Evolutionary conservation across 176 grass and related monocot species (phyloP).

Genomic region (Alopecurus myosuroides): DNA sequence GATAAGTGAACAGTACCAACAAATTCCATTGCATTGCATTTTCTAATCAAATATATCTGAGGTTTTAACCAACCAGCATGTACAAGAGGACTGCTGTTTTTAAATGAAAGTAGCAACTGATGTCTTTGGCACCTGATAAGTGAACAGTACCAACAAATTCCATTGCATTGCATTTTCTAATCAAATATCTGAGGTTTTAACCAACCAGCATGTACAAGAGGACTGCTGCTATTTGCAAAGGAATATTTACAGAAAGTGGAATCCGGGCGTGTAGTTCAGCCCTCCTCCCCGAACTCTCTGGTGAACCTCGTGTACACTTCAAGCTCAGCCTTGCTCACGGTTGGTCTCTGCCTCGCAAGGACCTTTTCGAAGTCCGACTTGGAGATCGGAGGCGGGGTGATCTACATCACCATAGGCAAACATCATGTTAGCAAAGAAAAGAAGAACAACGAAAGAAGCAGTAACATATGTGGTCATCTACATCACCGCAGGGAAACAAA

Average conservation of each 20-base stretch:
- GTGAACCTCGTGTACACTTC: constrained; percentile 31
- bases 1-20: too few species aligned
- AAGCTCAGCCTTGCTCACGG: constrained; percentile 60
- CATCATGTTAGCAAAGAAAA: background rate
- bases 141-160: background rate
- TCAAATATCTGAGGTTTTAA: background rate
- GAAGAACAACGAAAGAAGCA: background rate
- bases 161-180: background rate
- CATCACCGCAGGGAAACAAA: background rate
- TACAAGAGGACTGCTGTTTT: too few species aligned
- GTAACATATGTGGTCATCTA: constrained; percentile 18
- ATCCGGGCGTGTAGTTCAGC: background rate
- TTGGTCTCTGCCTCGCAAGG: constrained; percentile 46
- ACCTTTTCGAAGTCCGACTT: constrained; percentile 57
- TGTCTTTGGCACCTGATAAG: too few species aligned
- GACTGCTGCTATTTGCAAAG: background rate
- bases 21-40: too few species aligned
- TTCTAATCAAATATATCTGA: too few species aligned
- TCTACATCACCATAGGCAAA: background rate
- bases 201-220: background rate
- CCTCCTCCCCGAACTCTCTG: constrained; percentile 21
- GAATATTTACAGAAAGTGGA: background rate
- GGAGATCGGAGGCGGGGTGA: constrained; percentile 51
- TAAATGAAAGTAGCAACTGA: too few species aligned
- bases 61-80: too few species aligned